Conservation (phyloP, 1,139 yeast species). For the Komagataea norvegica region DNA sequence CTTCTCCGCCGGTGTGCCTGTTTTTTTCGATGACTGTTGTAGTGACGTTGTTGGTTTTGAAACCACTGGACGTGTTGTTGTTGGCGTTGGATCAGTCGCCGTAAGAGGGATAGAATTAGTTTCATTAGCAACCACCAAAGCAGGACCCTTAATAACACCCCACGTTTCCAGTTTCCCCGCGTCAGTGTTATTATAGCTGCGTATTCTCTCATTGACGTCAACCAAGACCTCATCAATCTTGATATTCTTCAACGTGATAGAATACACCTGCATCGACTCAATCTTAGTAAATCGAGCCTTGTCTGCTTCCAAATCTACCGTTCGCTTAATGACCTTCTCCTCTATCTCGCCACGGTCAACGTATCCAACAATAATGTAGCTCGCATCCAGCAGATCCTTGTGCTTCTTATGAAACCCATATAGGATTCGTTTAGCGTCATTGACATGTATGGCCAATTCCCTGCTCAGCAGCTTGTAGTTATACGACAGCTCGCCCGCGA, state of each 20-base stretch:
- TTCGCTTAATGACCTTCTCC: slow-evolving; percentile 14
- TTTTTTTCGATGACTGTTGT: background rate
- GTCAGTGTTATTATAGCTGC: slow-evolving; percentile 11
- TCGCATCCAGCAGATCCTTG: slow-evolving; percentile 20
- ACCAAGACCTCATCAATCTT: slow-evolving; percentile 21
- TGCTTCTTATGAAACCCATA: slow-evolving; percentile 22
- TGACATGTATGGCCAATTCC: slow-evolving; percentile 21
- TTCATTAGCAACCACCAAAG: slow-evolving; percentile 7
- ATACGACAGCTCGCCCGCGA: slow-evolving; percentile 18
- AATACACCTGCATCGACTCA: slow-evolving; percentile 23
- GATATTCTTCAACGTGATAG: slow-evolving; percentile 21
- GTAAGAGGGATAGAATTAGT: background rate
- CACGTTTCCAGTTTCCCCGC: slow-evolving; percentile 22
- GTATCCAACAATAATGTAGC: slow-evolving; percentile 26
- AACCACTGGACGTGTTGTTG: background rate
- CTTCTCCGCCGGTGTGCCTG: slow-evolving; percentile 3
- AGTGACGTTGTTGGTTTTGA: background rate
- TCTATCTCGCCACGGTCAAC: slow-evolving; percentile 10
- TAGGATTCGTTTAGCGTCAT: slow-evolving; percentile 25
- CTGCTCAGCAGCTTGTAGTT: slow-evolving; percentile 28
- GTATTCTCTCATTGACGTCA: slow-evolving; percentile 16
- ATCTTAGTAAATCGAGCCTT: slow-evolving; percentile 20
- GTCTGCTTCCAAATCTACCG: slow-evolving; percentile 18
- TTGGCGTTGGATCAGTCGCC: background rate
- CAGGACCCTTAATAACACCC: slow-evolving; percentile 30